Conservation (phyloP, 441 rosid genomes). For the Heliophila coronopifolia region DNA sequence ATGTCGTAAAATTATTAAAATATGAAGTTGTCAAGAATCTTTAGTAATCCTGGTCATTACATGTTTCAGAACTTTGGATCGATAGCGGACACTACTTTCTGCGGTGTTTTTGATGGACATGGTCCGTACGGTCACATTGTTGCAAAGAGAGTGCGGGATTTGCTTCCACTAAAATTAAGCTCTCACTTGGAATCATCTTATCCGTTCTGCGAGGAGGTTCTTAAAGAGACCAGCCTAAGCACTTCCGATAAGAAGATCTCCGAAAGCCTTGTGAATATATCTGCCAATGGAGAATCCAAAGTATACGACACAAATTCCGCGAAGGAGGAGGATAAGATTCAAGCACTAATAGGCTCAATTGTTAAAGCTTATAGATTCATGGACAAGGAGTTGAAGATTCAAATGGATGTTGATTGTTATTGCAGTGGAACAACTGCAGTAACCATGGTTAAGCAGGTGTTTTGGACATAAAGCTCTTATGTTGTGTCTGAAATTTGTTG, state of each 20-base stretch:
- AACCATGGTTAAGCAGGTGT: slow-evolving; percentile 86
- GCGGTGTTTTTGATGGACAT: slow-evolving; percentile 99
- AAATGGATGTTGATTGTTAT: slow-evolving; percentile 62
- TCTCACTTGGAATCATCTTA: slow-evolving; percentile 83
- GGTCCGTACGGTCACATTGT: slow-evolving; percentile 98
- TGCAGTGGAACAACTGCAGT: slow-evolving; percentile 99
- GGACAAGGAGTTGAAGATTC: slow-evolving; percentile 85
- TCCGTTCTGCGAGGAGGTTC: no score
- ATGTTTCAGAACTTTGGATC: slow-evolving; percentile 73
- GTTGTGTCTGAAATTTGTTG: neutral
- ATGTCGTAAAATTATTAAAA: neutral
- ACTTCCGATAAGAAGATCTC: slow-evolving; percentile 40
- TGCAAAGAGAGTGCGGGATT: slow-evolving; percentile 88
- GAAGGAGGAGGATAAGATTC: no score
- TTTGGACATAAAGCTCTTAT: no score
- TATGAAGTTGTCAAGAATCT: neutral
- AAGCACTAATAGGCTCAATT: slow-evolving; percentile 67
- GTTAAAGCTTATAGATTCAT: slow-evolving; percentile 84
- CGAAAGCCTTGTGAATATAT: no score
- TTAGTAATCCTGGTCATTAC: neutral
- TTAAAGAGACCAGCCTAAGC: slow-evolving; percentile 41
- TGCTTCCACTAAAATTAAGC: slow-evolving; percentile 77
- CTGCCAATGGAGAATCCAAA: no score
- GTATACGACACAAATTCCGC: no score
- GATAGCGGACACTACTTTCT: slow-evolving; percentile 74